Conservation (phyloP, 2,329 filamentous ascomycete genomes). For the Claviceps spartinae region DNA sequence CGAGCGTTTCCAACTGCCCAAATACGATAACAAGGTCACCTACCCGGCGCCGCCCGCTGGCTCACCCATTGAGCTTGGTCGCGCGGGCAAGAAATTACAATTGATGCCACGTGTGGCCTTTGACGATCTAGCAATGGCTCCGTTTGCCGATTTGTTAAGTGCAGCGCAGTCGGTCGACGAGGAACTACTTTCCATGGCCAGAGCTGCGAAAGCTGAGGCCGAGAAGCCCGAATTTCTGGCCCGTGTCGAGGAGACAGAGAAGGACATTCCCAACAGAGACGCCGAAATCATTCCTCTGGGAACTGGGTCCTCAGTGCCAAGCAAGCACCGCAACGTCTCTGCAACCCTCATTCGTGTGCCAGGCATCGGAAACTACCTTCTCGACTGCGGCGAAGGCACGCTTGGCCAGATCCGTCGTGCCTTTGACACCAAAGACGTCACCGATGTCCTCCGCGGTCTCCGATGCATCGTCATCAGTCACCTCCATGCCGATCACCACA, state of each 20-base stretch:
- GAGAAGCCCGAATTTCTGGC: constrained; percentile 31
- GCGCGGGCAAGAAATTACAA: constrained; percentile 29
- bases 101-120: constrained; percentile 34
- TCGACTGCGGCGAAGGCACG: constrained; percentile 89
- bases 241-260: constrained; percentile 37
- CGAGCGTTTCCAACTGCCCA: constrained; percentile 57
- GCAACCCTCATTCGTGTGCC: constrained; percentile 75
- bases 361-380: constrained; percentile 71
- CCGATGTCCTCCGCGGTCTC: constrained; percentile 62
- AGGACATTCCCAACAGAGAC: constrained; percentile 59
- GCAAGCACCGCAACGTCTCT: constrained; percentile 91
- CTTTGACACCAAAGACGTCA: constrained; percentile 50
- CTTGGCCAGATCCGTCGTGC: constrained; percentile 72
- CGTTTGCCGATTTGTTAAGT: constrained; percentile 31
- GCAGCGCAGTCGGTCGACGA: constrained; percentile 26
- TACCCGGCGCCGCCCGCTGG: constrained; percentile 12
- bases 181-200: constrained; percentile 39
- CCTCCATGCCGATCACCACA: constrained; percentile 89
- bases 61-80: constrained; percentile 24
- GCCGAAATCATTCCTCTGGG: constrained; percentile 78
- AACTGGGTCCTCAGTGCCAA: constrained; percentile 80
- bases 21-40: constrained; percentile 40
- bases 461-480: constrained; percentile 87
- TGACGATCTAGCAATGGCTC: constrained; percentile 31
- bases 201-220: constrained; percentile 28